Evolutionary conservation across 1,284 basidiomycete species (phyloP), one percentile per base, ranked within the genome.

Genomic region (Boletellus deceptivus): DNA sequence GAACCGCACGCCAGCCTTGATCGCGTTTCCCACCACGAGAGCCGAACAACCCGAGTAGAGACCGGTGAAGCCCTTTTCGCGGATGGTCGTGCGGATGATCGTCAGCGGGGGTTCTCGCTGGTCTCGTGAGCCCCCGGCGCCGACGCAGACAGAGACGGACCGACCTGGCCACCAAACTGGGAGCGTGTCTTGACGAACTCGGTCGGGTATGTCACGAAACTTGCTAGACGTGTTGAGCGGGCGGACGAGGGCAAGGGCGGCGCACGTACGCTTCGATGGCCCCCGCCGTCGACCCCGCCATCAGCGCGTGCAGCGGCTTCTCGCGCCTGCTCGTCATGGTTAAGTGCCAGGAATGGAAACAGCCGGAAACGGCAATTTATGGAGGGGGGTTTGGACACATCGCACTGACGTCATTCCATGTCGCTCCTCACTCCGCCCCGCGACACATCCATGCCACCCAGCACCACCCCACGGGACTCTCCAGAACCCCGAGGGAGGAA

Each of bases 1-100:
- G 70, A 99, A 99, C 24, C 96, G 80, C 37, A 99, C 94, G 7
- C 93, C 94, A 2, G 95, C 95, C 74, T 98, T 97, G 58, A 82
- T 68, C 0, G 93, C 81, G 67, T 97, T 97, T 5, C 94, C 94
- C n/a, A 92, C 77, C 4, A 96, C 82, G 17, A 97, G 78, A 0
- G 94, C 94, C 17, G 80, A 81, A 60, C 90, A 93, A 63, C 92
- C 93, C 1, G 91, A 89, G 58, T 95, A 95, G 10, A 96, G 74
- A 2, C 93, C 93, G 0, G 65, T 66, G 9, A 93, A 59, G 11
- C 93, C 93, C 57, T 91, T 84, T 9, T 78, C 78, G 57, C 77
- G 74, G 16, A 95, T 46, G 0, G 92, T 95, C 22, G 83, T 76
- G 48, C 75, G 76, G 50, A 92, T 73, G 56, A 93, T 90, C 13